Evolutionary conservation across 1,284 basidiomycete species (phyloP), one percentile per base, ranked within the genome.

Genomic region (Pascua guehoae): DNA sequence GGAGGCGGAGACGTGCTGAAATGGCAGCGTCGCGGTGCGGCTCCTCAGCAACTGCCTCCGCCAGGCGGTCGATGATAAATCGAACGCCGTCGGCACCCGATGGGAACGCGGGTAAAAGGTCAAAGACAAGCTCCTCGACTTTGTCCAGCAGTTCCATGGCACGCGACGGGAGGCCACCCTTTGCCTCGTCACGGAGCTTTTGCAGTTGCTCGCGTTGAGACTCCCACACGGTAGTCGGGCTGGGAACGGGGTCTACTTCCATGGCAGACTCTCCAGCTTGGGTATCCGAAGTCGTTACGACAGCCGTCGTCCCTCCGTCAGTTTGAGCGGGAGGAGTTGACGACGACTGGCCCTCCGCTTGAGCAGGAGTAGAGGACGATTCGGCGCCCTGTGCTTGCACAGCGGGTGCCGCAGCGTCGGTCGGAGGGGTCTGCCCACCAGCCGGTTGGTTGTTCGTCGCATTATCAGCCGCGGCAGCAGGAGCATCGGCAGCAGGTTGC

Each of bases 101-200:
- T 1, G 67, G 82, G 74, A 94, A 91, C 12, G 88, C 87, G 38
- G 82, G 82, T 66, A 89, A 86, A 49, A 96, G 83, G 69, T 97
- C 93, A 69, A 96, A 96, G 48, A 97, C 86, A 46, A 97, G 82
- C 8, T 87, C 86, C 9, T 88, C 85, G 66, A 93, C 88, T 60
- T 88, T 85, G 70, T 98, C 94, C 47, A 95, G 87, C 36, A 99
- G 81, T 12, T 81, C 78, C 45, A 98, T 79, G 0, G 89, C 85
- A 42, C 85, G 85, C 36, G 81, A 79, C 42, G 86, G 83, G 56
- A 95, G 81, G n/a, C 80, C 80, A 7, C 80, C 79, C 65, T 85
- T 85, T 45, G 92, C 73, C 39, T 83, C 79, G 51, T 86, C 84
- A n/a, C 93, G 83, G 38, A 82, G 79, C 42, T 79, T 81, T 55